Evolutionary conservation across 1,139 yeast genomes (phyloP), one percentile per base, ranked within the genome.

Genomic region (Diutina siamensis): DNA sequence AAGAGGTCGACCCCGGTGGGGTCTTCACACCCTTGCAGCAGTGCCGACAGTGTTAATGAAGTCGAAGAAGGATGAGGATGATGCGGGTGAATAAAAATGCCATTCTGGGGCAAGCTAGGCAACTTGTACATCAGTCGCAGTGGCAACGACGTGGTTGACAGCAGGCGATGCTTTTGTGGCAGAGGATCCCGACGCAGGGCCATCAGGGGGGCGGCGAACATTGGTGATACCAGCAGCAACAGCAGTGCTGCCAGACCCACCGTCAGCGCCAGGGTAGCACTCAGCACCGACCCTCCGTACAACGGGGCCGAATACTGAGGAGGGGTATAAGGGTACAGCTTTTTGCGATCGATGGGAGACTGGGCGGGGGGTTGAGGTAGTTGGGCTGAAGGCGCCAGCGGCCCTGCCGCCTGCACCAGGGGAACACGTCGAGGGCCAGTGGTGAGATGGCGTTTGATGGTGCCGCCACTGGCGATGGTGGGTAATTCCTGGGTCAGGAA

Each of bases 161-260:
- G 21, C 32, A n/a, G 32, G 8, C 36, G 19, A 8, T 15, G 36
- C 36, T 34, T 34, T 18, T 34, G 36, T 8, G 36, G 36, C 20
- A 15, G 19, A 3, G 36, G 36, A 5, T 34, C 36, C 20, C 36
- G 19, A 15, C 36, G 36, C 20, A 17, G 20, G 20, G 36, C 20
- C 36, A 34, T 34, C n/a, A 19, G 40, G 10, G 40, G 40, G 17
- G 40, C 40, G 17, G 42, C 42, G 15, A 38, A 38, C 32, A 38
- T 15, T 20, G 42, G 42, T 20, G 25, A 25, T 27, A 25, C 13
- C 42, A 38, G 31, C 42, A 38, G 42, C 32, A 25, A 18, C 42
- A 38, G 33, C 40, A 35, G 27, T 32, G 28, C 17, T 18, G 42
- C 33, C 42, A 38, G 42, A 2, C 33, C 42, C 32, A 38, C 19